A percentile compares a stretch with the other conserved stretches of the same genome.
These are phyloP conservation scores for Aquilaria malaccensis DNA, from an alignment of 345 rosid genomes.

Conservation along the genomic window DNA sequence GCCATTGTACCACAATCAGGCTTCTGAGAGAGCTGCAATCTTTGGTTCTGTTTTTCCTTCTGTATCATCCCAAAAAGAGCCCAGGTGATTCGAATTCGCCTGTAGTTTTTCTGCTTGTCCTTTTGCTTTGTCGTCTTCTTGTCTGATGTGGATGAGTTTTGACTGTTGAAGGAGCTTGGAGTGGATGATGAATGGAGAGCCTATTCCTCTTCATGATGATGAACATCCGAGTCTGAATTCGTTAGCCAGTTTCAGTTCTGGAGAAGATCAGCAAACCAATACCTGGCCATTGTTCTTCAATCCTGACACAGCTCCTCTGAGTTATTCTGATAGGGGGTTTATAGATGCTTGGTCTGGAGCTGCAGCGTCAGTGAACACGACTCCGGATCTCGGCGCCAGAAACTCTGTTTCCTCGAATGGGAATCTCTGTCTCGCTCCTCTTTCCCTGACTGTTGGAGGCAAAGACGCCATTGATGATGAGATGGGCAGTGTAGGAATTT, in stretches of 20 bases:
- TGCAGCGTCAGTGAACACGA: conserved; percentile 21
- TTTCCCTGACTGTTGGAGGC: conserved; percentile 49
- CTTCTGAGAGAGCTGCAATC: conserved; percentile 11
- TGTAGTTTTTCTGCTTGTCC: too few species aligned
- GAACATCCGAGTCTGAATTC: conserved; percentile 24
- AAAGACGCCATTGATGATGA: conserved; percentile 24
- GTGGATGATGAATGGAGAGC: conserved; percentile 31
- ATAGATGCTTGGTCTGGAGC: conserved; percentile 55
- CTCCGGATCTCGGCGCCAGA: conserved; percentile 17
- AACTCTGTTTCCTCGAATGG: conserved; percentile 30
- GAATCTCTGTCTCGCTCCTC: conserved; percentile 35
- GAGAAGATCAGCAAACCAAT: conserved; percentile 12
- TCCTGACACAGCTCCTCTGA: conserved; percentile 19
- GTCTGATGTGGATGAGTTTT: neutral
- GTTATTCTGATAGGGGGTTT: conserved; percentile 26
- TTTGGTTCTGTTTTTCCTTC: conserved; percentile 10
- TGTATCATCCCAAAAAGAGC: conserved; percentile 18
- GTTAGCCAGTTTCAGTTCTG: conserved; percentile 8
- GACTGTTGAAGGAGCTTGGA: conserved; percentile 23
- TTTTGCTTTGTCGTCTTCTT: neutral
- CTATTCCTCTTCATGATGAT: conserved; percentile 11
- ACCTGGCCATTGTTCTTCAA: conserved; percentile 12
- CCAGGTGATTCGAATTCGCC: conserved; percentile 17
- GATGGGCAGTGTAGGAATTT: conserved; percentile 31
- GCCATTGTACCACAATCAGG: conserved; percentile 9